Base-by-base conservation (phyloP, 805 yeast genomes). In the Candida maltosa region DNA sequence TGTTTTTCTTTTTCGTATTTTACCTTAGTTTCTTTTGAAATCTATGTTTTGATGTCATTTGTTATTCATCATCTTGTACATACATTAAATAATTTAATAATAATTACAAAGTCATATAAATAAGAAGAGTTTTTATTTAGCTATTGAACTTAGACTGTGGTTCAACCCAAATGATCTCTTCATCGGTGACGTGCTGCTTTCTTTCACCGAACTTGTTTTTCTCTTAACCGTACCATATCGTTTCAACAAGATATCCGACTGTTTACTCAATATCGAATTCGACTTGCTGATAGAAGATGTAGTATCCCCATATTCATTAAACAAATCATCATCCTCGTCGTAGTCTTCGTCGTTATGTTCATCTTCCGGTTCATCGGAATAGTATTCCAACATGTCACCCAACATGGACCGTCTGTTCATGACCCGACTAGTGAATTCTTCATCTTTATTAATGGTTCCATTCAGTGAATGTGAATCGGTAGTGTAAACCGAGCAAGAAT, bases 341-440 rank as follows among this genome's bases (percentile, higher is more conserved):
- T 4, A 16, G 19, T 17, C 35, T 6, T 21, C 31, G 3, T 29
- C 28, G 7, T 14, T 31, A 7, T 17, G 20, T 5, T 31, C 31
- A 4, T 37, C 33, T 14, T 20, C 30, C 3, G 36, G 41, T 8
- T 34, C 40, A 10, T 31, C 37, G 6, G 70, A 64, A n/a, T 54
- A 57, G 43, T 67, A 65, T 35, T 65, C 72, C 37, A 67, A 51
- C 73, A 67, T 65, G 8, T 67, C 71, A 21, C 70, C 69, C 42
- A 67, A 49, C 47, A 67, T 58, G 8, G 70, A 64, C 35, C 63
- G 56, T 35, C 73, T 56, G 38, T 67, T 62, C 26, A 45, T 45
- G 39, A 38, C 51, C 26, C 42, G 45, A 31, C 41, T 49, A 43
- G 47, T 40, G 41, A 66, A 57, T 33, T 51, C 56, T 32, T 53